Percentiles rank a stretch among this genome's conserved stretches.
These are phyloP conservation scores for Eucalyptus albens DNA, from an alignment of 345 rosid species.

Conservation along the genomic window DNA sequence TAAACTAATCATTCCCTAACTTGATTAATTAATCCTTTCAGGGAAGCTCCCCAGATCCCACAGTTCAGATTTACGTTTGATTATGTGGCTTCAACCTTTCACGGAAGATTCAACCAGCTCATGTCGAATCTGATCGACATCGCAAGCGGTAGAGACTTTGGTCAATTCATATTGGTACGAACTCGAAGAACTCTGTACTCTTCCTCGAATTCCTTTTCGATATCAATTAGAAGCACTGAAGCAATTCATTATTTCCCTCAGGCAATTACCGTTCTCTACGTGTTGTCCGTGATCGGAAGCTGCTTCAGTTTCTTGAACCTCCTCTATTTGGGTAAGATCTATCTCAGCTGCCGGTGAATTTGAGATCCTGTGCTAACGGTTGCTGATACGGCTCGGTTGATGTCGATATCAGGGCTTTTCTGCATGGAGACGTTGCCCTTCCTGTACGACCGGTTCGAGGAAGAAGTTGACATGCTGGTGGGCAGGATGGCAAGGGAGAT, in stretches of 20 bases:
- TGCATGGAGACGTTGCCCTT: constrained; percentile 54
- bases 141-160: constrained; percentile 58
- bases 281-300: constrained; percentile 61
- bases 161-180: constrained; percentile 47
- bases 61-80: constrained; percentile 16
- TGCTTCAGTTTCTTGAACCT: constrained; percentile 69
- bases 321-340: constrained; percentile 48
- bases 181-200: neutral
- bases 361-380: neutral
- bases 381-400: neutral
- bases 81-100: constrained; percentile 28
- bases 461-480: constrained; percentile 41
- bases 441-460: constrained; percentile 48
- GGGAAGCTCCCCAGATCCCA: constrained; percentile 51
- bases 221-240: neutral
- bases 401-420: constrained; percentile 4
- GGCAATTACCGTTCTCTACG: constrained; percentile 26
- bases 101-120: constrained; percentile 24
- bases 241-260: neutral
- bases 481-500: constrained; percentile 10
- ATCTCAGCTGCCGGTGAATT: neutral
- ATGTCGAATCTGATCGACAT: constrained; percentile 31
- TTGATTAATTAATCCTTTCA: constrained; percentile 5
- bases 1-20: neutral
- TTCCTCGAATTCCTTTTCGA: neutral